Evolutionary conservation across 2,329 filamentous ascomycete species (phyloP), one percentile per base, ranked within the genome.

Genomic region (Neonectria faginata): DNA sequence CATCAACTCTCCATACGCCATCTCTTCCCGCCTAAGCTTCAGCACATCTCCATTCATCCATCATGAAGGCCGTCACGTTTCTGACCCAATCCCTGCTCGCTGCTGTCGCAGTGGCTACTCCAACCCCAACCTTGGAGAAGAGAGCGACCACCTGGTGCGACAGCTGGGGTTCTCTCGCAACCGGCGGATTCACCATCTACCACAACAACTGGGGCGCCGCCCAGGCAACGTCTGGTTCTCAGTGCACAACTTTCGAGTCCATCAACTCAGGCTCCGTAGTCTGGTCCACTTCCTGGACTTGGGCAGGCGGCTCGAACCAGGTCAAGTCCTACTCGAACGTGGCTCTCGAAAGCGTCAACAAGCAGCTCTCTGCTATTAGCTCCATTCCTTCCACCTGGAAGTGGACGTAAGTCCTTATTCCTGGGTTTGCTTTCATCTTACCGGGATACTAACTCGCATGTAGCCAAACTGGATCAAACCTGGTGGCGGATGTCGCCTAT

Each of bases 401-500:
- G 5, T 74, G 72, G 72, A 52, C 60, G 65, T 68, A 59, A 18
- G 45, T 12, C 27, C 2, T 14, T 29, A 12, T 12, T 44, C 1
- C 10, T 36, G 9, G 11, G 8, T 4, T 11, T 16, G 16, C 8
- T 29, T 18, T 7, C 42, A 16, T 44, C 16, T 42, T 16, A 8
- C 2, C 7, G 16, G 6, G 9, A 42, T 36, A 22, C 57, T 31
- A 63, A 16, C 25, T 14, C 20, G 10, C 31, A 10, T 20, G 39
- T 84, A 76, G 72, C 59, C 76, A 78, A 61, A 66, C 71, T 18
- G 75, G 76, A 31, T 69, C 45, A 10, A 67, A 66, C 56, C 22
- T 78, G 47, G 79, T 87, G 44, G 84, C 85, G 52, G 81, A 89
- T 72, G 87, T 89, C 9, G 80, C 86, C 22, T 89, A 88, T 74